Evolutionary conservation across 257 asterid genomes (phyloP), one percentile per base, ranked within the genome.

Genomic region (Gynochthodes officinalis): DNA sequence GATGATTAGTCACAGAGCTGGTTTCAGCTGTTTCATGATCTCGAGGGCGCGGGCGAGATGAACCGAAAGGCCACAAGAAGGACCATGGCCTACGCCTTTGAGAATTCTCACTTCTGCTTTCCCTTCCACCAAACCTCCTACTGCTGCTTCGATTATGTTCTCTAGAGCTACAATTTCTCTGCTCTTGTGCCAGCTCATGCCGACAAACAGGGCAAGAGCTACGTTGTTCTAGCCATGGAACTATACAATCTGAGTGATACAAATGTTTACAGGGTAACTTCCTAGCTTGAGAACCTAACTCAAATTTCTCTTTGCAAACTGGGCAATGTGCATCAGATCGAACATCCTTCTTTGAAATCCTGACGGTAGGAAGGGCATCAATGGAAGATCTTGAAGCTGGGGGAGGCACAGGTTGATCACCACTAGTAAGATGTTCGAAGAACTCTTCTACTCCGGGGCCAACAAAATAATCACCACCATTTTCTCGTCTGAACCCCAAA

Each of bases 401-500:
- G 46, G 90, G 93, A 63, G 92, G 92, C 50, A 79, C 90, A 14
- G 82, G 83, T 4, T 77, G 89, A 73, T 84, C 87, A 60, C 81
- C 76, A 12, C 68, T 73, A 0, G 86, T 80, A n/a, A 89, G 81
- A 64, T 91, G 91, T 66, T 88, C 90, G 55, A 94, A 79, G 28
- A 87, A 86, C 19, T 94, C 97, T 71, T 89, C 97, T 14, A 86
- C 97, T 33, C 99, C 99, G 0, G 96, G 99, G 25, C 97, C 99
- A 25, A 91, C 82, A 59, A 84, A 88, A 75, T 94, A 91, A 74
- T 94, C 95, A 0, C 92, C 95, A 50, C 99, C 99, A 50, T 75
- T 86, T 28, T 90, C 97, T 64, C 82, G 78, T 72, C 98, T 84
- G 62, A 91, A 90, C 40, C 98, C 98, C 32, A 91, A 92, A 11